phyloP scores from a whole-genome alignment of 495 filamentous ascomycete genomes.

The Aspergillus cavernicola region DNA sequence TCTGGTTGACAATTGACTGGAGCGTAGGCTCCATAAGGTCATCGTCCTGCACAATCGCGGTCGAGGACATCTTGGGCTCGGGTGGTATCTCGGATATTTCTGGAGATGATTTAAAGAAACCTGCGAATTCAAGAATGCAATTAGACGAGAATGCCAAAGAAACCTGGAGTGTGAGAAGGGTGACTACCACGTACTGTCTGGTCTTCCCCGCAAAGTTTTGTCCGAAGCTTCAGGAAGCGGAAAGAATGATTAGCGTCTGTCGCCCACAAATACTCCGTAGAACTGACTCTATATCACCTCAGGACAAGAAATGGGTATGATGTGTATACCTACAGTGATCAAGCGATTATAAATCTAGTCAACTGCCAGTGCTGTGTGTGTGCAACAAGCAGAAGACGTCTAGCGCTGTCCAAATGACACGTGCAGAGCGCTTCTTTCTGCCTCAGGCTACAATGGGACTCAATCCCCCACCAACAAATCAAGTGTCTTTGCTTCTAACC shows the following conservation, averaged over 20 bases:
- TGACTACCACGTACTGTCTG: slow-evolving; percentile 15
- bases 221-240: slow-evolving; percentile 12
- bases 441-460: slow-evolving; percentile 7
- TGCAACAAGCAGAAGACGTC: background rate
- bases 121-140: slow-evolving; percentile 16
- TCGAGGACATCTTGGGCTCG: slow-evolving; percentile 54
- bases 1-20: slow-evolving; percentile 90
- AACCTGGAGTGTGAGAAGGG: background rate
- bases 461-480: slow-evolving; percentile 3
- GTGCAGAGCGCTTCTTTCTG: slow-evolving; percentile 5
- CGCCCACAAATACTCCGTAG: background rate
- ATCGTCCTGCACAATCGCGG: slow-evolving; percentile 60
- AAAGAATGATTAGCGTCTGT: slow-evolving; percentile 5
- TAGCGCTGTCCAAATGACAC: slow-evolving; percentile 9
- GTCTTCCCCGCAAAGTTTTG: slow-evolving; percentile 33
- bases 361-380: background rate
- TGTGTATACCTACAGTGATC: background rate
- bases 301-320: background rate
- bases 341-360: background rate
- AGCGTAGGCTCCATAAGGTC: slow-evolving; percentile 87
- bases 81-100: background rate
- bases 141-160: slow-evolving; percentile 14
- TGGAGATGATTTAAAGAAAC: background rate
- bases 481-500: background rate
- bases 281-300: background rate